Evolutionary conservation across 108 stramenopile species (phyloP).

Genomic region (Parmales sp.): DNA sequence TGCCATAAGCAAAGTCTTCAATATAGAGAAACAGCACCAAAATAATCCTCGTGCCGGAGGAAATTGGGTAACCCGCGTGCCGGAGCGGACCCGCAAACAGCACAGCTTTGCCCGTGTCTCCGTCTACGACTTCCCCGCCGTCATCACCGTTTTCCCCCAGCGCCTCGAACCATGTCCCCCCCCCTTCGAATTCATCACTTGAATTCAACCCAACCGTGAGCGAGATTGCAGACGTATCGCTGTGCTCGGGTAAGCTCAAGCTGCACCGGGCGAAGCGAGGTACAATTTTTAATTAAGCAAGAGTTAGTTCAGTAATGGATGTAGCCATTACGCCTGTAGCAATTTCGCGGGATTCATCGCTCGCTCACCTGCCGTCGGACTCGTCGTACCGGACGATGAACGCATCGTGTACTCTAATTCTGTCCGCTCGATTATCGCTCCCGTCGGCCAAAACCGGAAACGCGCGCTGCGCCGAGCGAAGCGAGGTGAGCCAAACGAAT

Average conservation of each 20-base stretch:
- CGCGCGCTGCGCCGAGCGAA: too few species aligned
- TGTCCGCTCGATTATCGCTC: background rate
- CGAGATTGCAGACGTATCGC: constrained; percentile 10
- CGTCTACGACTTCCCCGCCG: constrained; percentile 9
- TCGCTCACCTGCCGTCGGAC: background rate
- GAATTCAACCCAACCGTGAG: constrained; percentile 9
- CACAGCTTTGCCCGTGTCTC: background rate
- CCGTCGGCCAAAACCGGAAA: constrained; percentile 9
- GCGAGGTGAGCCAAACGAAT: too few species aligned
- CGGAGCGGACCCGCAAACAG: constrained; percentile 15
- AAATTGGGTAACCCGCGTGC: constrained; percentile 19
- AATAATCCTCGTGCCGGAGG: constrained; percentile 5
- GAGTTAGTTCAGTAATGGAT: too few species aligned
- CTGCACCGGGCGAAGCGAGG: background rate
- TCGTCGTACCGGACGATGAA: constrained; percentile 16
- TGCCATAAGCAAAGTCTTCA: constrained; percentile 13
- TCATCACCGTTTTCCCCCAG: background rate
- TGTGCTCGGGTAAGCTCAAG: constrained; percentile 13
- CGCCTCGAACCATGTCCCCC: constrained; percentile 17
- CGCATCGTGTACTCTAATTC: constrained; percentile 18
- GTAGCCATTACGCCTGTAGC: too few species aligned
- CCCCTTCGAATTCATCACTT: constrained; percentile 11
- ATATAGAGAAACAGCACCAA: constrained; percentile 16
- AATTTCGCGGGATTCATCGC: too few species aligned
- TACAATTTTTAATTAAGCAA: too few species aligned